phyloP scores from a whole-genome alignment of 768 basidiomycete genomes.

The Rhodotorula diobovata region DNA sequence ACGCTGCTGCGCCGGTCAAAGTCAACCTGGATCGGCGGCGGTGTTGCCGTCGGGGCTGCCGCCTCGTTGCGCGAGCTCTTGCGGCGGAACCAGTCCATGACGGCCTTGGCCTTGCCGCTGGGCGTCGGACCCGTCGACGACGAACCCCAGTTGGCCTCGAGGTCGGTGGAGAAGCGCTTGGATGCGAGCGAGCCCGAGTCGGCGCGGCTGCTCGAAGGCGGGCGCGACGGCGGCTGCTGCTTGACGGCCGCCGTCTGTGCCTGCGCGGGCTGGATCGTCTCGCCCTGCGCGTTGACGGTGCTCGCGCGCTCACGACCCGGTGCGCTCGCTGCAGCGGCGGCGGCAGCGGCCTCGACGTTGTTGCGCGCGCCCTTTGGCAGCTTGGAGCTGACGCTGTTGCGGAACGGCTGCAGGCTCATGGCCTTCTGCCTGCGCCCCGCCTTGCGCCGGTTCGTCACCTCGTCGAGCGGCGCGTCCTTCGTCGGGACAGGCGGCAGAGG shows the following conservation, averaged over 20 bases:
- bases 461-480: constrained; percentile 23
- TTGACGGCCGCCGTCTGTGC: too few species aligned
- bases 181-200: background rate
- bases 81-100: constrained; percentile 93
- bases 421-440: constrained; percentile 58
- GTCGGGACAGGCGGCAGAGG: background rate
- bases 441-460: constrained; percentile 32
- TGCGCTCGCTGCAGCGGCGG: constrained; percentile 7
- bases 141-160: constrained; percentile 35
- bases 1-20: constrained; percentile 6
- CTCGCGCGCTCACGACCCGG: background rate
- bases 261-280: background rate
- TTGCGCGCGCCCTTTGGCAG: constrained; percentile 18
- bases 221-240: background rate
- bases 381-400: constrained; percentile 24
- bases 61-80: constrained; percentile 44
- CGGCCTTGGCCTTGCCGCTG: constrained; percentile 83
- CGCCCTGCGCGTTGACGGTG: constrained; percentile 1
- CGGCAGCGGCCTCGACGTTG: constrained; percentile 14
- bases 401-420: constrained; percentile 57
- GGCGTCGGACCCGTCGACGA: constrained; percentile 44
- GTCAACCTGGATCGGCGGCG: constrained; percentile 27
- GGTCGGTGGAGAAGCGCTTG: constrained; percentile 20
- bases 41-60: background rate
- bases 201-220: background rate